Base-by-base conservation (phyloP, 345 rosid species). In the Corchorus capsularis region DNA sequence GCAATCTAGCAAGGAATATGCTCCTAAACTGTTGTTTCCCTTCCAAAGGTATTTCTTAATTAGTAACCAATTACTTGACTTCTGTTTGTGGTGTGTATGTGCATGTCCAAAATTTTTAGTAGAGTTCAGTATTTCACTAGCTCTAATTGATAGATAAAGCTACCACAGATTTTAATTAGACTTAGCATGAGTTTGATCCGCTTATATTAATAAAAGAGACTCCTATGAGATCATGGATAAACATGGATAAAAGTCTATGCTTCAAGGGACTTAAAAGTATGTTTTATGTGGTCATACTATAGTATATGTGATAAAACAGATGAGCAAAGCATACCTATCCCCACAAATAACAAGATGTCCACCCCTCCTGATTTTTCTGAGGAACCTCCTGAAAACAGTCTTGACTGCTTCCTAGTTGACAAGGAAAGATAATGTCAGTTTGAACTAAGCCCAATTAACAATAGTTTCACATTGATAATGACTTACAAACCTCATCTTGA, bases 261-360 rank as follows among this genome's bases (percentile, higher is more conserved):
- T 34, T 5, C 27, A 69, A 75, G 52, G 59, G 35, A n/a, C 1
- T 63, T 27, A 27, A 43, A 32, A 46, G 39, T 46, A 35, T 12
- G 50, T 34, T 63, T 12, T 13, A 63, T 37, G 52, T 20, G 34
- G 19, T 60, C 54, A 27, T 35, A 55, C 13, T 14, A 17, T 14
- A 34, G 55, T 14, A 69, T 17, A 52, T 17, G 32, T 5, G 9
- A 69, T 7, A 71, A 57, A 19, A 52, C 66, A 47, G 54, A 8
- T 13, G 32, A 34, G 39, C 65, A 50, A 69, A 34, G 45, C 16
- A 59, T 62, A 82, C 85, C 78, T 76, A 39, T 82, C 82, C 19
- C 85, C 80, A 43, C 83, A 82, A 62, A 79, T 34, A 41, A 79
- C 41, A 35, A 82, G 85, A 82, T 69, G 72, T 73, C 80, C 85